Conservation (phyloP, 352 stramenopile genomes). For the Peronospora belbahrii region DNA sequence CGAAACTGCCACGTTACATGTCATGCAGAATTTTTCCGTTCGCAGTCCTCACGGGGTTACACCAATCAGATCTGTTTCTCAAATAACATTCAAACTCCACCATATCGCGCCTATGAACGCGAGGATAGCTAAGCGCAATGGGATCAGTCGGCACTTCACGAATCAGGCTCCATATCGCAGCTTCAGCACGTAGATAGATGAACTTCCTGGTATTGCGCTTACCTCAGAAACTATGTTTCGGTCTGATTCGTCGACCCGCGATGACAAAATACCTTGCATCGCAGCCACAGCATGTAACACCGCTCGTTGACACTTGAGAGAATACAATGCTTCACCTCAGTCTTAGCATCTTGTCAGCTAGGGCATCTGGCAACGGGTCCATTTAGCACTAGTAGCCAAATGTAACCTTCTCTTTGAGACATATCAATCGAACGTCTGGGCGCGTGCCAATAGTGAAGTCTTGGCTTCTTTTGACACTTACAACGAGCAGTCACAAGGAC, state of each 20-base stretch:
- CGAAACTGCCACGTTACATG: background rate
- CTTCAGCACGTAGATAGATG: slow-evolving; percentile 22
- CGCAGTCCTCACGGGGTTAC: no score
- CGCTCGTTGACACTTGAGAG: background rate
- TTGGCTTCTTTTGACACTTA: background rate
- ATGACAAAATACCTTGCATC: background rate
- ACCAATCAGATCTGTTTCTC: no score
- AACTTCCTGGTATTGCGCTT: slow-evolving; percentile 5
- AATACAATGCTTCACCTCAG: background rate
- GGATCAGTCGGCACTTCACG: background rate
- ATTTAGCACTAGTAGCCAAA: background rate
- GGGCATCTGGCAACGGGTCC: background rate
- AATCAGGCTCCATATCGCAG: background rate
- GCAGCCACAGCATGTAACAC: background rate
- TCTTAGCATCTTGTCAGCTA: background rate
- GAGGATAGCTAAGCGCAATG: background rate
- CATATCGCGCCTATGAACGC: background rate
- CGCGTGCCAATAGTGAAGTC: no score
- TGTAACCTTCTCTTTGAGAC: background rate
- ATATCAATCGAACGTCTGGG: no score
- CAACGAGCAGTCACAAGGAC: no score
- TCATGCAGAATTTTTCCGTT: no score
- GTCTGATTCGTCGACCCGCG: background rate
- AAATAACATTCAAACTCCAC: no score
- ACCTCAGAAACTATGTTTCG: slow-evolving; percentile 7